These are phyloP conservation scores for Corynespora cassiicola DNA, from an alignment of 2,329 filamentous ascomycete species.

Conservation along the genomic window DNA sequence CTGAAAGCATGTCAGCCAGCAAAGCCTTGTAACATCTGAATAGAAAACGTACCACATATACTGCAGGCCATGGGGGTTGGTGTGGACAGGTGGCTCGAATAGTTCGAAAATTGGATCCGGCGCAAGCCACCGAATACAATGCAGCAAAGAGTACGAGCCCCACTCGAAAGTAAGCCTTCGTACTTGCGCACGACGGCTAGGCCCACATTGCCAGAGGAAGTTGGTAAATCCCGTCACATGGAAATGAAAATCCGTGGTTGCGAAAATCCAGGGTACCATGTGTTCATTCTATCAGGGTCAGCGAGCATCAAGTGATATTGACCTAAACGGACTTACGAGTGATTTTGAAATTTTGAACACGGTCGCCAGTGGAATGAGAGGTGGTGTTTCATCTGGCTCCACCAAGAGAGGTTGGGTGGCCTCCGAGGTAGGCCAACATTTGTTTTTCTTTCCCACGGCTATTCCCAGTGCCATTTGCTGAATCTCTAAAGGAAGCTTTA, in stretches of 20 bases:
- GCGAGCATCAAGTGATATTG: conserved; percentile 5
- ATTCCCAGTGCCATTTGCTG: conserved; percentile 34
- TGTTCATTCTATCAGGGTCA: conserved; percentile 22
- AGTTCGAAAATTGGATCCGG: conserved; percentile 34
- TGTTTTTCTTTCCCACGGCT: conserved; percentile 16
- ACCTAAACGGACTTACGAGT: conserved; percentile 6
- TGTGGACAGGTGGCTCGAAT: conserved; percentile 29
- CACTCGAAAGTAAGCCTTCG: conserved; percentile 29
- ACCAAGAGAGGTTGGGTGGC: background rate
- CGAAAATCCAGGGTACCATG: conserved; percentile 29
- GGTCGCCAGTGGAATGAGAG: conserved; percentile 22
- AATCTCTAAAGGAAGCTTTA: conserved; percentile 31
- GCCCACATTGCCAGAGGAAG: conserved; percentile 25
- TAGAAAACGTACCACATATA: too few relatives aligned
- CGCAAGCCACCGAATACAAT: conserved; percentile 38
- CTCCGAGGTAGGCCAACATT: conserved; percentile 5
- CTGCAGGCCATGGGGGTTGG: conserved; percentile 23
- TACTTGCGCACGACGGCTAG: conserved; percentile 25
- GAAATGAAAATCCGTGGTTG: conserved; percentile 35
- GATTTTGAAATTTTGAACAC: conserved; percentile 24
- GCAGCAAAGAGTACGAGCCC: conserved; percentile 25
- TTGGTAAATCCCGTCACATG: conserved; percentile 17
- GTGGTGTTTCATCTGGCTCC: conserved; percentile 1
- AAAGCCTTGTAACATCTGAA: too few relatives aligned
- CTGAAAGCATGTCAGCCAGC: too few relatives aligned